phyloP scores from a whole-genome alignment of 2,329 filamentous ascomycete species.

The Ophiostoma ulmi region DNA sequence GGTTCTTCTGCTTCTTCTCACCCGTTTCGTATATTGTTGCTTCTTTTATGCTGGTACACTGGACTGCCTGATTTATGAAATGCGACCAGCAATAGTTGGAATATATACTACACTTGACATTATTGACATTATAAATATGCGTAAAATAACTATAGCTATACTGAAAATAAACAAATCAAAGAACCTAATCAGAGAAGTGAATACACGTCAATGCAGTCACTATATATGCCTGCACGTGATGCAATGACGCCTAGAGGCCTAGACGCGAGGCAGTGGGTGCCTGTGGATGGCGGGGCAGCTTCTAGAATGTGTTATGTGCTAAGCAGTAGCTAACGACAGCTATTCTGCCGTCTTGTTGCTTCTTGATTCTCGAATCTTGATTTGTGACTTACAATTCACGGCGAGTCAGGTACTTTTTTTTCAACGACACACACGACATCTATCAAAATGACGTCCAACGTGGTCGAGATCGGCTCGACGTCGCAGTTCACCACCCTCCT shows the following conservation, averaged over 20 bases:
- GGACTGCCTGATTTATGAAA: neutral
- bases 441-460: slow-evolving; percentile 29
- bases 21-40: neutral
- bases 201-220: neutral
- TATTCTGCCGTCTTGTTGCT: neutral
- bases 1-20: neutral
- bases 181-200: neutral
- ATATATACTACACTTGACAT: neutral
- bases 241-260: slow-evolving; percentile 5
- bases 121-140: neutral
- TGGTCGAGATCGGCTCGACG: slow-evolving; percentile 41
- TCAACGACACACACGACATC: neutral
- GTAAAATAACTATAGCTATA: no score
- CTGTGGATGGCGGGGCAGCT: slow-evolving; percentile 9
- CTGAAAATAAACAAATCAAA: no score
- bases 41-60: neutral
- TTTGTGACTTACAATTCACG: neutral
- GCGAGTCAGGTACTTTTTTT: neutral
- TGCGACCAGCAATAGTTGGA: neutral
- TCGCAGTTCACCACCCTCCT: slow-evolving; percentile 65
- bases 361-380: neutral
- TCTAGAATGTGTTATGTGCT: neutral
- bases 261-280: slow-evolving; percentile 11
- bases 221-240: slow-evolving; percentile 8
- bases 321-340: neutral